Evolutionary conservation across 805 yeast species (phyloP), one percentile per base, ranked within the genome.

Genomic region (Hanseniaspora vineae): DNA sequence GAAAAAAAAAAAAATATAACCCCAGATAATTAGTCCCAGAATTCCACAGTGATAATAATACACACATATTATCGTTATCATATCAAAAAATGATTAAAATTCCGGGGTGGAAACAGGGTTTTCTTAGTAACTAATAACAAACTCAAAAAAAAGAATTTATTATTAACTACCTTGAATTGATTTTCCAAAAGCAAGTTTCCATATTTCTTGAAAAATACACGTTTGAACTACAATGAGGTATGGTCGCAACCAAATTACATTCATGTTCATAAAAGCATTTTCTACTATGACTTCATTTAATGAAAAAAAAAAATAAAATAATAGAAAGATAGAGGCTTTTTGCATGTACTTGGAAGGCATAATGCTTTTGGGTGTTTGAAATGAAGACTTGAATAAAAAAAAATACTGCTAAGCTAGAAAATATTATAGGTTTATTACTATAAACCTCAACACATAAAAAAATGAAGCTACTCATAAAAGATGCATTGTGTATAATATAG

Each of bases 171-270:
- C 29, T 23, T 8, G 29, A 23, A 23, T 37, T 37, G 40, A 14
- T 37, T 15, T 37, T 37, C 40, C 40, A 37, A 37, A 18, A 37
- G 17, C 40, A 37, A 37, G 40, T 37, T 37, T 37, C 40, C 40
- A 37, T n/a, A 14, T n/a, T 6, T 33, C 9, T 33, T 6, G 14
- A 13, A 33, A 33, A 37, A 37, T 37, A 37, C 40, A 17, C 40
- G 40, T 37, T 37, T n/a, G 58, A 58, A 57, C 50, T 44, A 47
- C 54, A 50, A 48, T 56, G 50, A 14, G 60, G 57, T 58, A 58
- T 52, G 50, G 59, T 60, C 65, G 64, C 65, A 60, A 59, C 62
- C 52, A 55, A 59, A 60, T 56, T 58, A 55, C 43, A 20, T 15
- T 40, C 39, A 44, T 44, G 46, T 31, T 44, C 33, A 32, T n/a